These are phyloP conservation scores for Sphagnum magellanicum DNA, from an alignment of 228 moss, liverwort and hornwort genomes.

Conservation along the genomic window DNA sequence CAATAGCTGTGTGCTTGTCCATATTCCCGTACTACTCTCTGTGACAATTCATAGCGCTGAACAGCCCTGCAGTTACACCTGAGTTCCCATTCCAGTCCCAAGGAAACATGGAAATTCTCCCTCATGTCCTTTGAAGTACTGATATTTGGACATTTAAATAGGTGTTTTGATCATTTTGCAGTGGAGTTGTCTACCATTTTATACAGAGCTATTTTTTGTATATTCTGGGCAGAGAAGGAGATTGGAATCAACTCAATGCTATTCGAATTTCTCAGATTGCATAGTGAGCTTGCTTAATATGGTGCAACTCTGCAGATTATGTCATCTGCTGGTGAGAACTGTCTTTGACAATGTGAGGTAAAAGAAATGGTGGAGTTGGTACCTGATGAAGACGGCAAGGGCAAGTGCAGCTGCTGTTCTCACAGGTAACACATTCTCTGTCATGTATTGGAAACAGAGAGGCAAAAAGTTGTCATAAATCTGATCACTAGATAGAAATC, in stretches of 20 bases:
- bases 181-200: not conserved
- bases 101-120: no score
- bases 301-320: no score
- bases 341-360: no score
- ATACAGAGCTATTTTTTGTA: not conserved
- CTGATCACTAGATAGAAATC: conserved; percentile 86
- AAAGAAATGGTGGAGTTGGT: not conserved
- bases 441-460: conserved; percentile 90
- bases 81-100: conserved; percentile 13
- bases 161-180: not conserved
- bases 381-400: conserved; percentile 89
- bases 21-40: conserved; percentile 77
- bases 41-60: conserved; percentile 76
- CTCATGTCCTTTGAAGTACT: not conserved
- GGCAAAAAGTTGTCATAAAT: conserved; percentile 85
- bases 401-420: conserved; percentile 76
- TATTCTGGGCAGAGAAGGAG: no score
- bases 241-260: no score
- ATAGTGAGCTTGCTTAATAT: no score
- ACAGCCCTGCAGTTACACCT: conserved; percentile 77
- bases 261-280: no score
- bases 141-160: not conserved
- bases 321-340: no score
- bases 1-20: conserved; percentile 95
- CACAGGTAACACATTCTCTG: conserved; percentile 74